A percentile compares a stretch with the other conserved stretches of the same genome.
These are phyloP conservation scores for Neckera pumila DNA, from an alignment of 225 moss, liverwort and hornwort genomes.

Conservation along the genomic window DNA sequence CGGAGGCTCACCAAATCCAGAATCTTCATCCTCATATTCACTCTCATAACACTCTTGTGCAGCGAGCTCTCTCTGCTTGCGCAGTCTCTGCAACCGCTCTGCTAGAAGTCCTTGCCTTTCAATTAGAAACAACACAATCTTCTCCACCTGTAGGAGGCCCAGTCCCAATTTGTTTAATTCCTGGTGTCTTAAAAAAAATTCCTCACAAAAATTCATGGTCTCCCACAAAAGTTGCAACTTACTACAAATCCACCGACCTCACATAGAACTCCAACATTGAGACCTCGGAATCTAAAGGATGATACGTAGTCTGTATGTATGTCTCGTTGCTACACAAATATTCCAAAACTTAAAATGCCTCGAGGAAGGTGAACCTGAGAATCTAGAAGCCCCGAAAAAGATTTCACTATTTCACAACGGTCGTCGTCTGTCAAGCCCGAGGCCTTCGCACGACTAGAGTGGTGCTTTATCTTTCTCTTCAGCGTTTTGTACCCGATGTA, in stretches of 20 bases:
- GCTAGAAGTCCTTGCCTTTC: slow-evolving; percentile 89
- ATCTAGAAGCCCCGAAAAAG: slow-evolving; percentile 57
- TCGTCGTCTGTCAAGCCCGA: slow-evolving; percentile 17
- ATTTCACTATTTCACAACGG: slow-evolving; percentile 37
- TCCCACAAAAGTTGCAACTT: neutral
- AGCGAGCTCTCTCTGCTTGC: slow-evolving; percentile 24
- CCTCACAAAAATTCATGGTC: neutral
- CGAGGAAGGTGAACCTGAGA: slow-evolving; percentile 28
- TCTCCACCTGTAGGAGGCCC: slow-evolving; percentile 53
- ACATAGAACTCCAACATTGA: neutral
- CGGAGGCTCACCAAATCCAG: neutral
- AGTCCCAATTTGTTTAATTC: neutral
- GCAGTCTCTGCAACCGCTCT: slow-evolving; percentile 64
- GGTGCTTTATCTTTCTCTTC: slow-evolving; percentile 46
- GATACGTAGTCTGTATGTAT: neutral
- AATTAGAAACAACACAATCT: slow-evolving; percentile 83
- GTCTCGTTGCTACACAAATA: neutral
- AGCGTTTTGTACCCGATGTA: slow-evolving; percentile 48
- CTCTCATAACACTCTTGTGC: slow-evolving; percentile 1
- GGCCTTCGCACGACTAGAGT: slow-evolving; percentile 19
- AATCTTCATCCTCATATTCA: slow-evolving; percentile 12
- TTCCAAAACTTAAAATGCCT: neutral
- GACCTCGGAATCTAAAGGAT: neutral
- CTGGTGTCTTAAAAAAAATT: neutral
- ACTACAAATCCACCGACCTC: neutral